phyloP scores from a whole-genome alignment of 23 red algal genomes.

The Gracilariopsis chorda region DNA sequence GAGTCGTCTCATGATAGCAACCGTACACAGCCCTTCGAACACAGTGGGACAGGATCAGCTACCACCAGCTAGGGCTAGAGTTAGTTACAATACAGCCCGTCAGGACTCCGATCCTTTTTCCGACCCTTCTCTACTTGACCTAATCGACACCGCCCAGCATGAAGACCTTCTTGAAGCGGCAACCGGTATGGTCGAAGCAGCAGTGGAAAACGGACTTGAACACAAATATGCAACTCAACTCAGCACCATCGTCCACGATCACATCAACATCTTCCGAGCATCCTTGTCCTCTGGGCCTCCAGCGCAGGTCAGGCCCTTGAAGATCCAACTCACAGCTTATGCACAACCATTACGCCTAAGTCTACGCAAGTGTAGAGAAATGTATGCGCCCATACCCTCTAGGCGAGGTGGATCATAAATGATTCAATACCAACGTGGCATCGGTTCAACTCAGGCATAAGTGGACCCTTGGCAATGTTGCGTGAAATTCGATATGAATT shows the following conservation, averaged over 20 bases:
- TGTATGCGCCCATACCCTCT: too few relatives aligned
- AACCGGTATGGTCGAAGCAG: neutral
- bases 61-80: neutral
- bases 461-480: too few relatives aligned
- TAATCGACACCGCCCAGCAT: slow-evolving; percentile 10
- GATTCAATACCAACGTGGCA: neutral
- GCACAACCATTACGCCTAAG: neutral
- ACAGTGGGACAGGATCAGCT: neutral
- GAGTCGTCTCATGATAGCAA: slow-evolving; percentile 1
- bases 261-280: neutral
- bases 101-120: neutral
- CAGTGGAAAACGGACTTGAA: neutral
- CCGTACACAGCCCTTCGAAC: neutral
- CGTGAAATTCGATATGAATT: too few relatives aligned
- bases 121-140: slow-evolving; percentile 2
- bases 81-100: neutral
- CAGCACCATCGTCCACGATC: neutral
- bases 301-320: neutral
- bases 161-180: neutral
- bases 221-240: neutral
- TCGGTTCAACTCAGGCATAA: neutral
- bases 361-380: too few relatives aligned
- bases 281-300: neutral
- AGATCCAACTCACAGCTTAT: neutral
- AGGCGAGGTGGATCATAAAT: too few relatives aligned